These are phyloP conservation scores for Diplogelasinospora grovesii DNA, from an alignment of 495 filamentous ascomycete genomes.

Conservation along the genomic window DNA sequence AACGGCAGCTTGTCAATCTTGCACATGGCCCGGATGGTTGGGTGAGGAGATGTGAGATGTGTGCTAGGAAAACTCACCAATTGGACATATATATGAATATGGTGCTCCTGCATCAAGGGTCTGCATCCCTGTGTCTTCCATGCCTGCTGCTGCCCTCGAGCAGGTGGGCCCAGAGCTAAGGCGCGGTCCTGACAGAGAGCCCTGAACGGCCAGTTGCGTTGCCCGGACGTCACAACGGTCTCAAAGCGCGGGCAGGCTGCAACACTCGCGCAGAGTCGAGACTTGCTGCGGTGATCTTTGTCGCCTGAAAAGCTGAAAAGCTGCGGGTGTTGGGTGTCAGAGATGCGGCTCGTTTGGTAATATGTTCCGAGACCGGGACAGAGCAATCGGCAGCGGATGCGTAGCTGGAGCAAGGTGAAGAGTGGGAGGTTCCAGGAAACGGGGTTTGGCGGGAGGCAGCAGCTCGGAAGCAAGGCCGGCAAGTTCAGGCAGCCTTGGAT, in stretches of 20 bases:
- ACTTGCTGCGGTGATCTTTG: too few species aligned
- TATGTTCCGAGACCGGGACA: too few species aligned
- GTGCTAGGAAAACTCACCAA: slow-evolving; percentile 36
- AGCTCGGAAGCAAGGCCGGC: slow-evolving; percentile 1
- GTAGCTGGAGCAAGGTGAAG: neutral
- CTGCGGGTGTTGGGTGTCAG: too few species aligned
- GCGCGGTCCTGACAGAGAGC: too few species aligned
- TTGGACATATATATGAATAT: slow-evolving; percentile 42
- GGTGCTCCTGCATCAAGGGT: slow-evolving; percentile 35
- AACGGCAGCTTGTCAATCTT: slow-evolving; percentile 29
- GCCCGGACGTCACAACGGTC: too few species aligned
- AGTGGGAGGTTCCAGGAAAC: neutral
- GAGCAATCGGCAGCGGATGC: neutral
- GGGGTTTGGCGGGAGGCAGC: neutral
- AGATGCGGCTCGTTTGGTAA: too few species aligned
- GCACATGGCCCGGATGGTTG: slow-evolving; percentile 44
- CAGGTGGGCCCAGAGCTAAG: slow-evolving; percentile 3
- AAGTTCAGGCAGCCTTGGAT: neutral
- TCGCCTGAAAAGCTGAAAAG: too few species aligned
- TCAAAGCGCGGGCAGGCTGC: too few species aligned
- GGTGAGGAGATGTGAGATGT: slow-evolving; percentile 22
- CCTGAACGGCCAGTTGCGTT: too few species aligned
- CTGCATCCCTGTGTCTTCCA: slow-evolving; percentile 32
- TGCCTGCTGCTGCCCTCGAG: slow-evolving; percentile 12
- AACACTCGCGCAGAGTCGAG: too few species aligned